phyloP scores from a whole-genome alignment of 75 land plant genomes.

The Pinus albicaulis region DNA sequence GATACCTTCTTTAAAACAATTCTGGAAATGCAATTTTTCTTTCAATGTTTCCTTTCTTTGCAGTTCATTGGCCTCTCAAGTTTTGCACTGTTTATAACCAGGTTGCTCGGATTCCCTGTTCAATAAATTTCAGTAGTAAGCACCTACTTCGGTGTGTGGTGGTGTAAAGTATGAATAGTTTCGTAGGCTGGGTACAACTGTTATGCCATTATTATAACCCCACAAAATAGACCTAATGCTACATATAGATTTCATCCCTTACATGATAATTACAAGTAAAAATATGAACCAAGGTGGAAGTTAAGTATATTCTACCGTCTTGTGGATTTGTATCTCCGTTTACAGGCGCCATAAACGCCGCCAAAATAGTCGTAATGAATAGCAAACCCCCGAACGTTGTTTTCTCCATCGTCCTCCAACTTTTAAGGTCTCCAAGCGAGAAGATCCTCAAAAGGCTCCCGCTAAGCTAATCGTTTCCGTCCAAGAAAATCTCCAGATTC shows the following conservation, averaged over 20 bases:
- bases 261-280: not conserved
- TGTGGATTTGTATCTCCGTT: not conserved
- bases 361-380: not conserved
- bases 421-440: not conserved
- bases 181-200: not conserved
- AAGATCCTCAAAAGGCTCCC: not conserved
- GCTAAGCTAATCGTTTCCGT: too few species aligned
- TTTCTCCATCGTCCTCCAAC: not conserved
- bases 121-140: not conserved
- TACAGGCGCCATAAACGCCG: not conserved
- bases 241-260: not conserved
- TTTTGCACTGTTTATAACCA: not conserved
- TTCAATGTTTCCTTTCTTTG: too few species aligned
- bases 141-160: not conserved
- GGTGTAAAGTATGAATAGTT: not conserved
- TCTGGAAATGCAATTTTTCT: too few species aligned
- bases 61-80: not conserved
- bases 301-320: constrained; percentile 3
- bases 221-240: not conserved
- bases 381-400: not conserved
- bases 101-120: not conserved
- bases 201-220: not conserved
- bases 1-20: too few species aligned
- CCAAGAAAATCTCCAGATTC: too few species aligned
- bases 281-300: not conserved